Conservation (phyloP, 1,284 basidiomycete genomes). For the Cutaneotrichosporon spelunceum region DNA sequence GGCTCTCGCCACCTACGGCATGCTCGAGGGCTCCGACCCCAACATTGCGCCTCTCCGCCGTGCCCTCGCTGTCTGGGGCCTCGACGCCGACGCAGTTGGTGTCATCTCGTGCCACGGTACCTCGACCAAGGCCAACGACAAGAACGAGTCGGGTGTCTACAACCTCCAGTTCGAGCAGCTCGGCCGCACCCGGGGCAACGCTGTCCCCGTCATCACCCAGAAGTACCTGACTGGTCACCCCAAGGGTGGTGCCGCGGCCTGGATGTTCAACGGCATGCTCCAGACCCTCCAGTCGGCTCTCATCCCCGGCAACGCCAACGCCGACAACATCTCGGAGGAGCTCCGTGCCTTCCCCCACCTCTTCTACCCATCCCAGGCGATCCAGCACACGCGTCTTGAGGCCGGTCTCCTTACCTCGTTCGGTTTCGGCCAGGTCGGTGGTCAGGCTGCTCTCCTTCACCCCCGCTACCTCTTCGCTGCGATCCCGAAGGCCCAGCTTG, state of each 20-base stretch:
- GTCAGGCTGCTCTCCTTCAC: slow-evolving; percentile 81
- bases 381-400: slow-evolving; percentile 87
- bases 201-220: slow-evolving; percentile 93
- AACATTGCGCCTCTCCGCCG: slow-evolving; percentile 85
- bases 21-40: slow-evolving; percentile 85
- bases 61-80: slow-evolving; percentile 92
- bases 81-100: slow-evolving; percentile 83
- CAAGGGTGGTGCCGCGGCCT: slow-evolving; percentile 95
- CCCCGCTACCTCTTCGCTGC: slow-evolving; percentile 87
- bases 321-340: slow-evolving; percentile 90
- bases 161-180: slow-evolving; percentile 87
- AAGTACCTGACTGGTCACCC: slow-evolving; percentile 95
- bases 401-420: slow-evolving; percentile 94
- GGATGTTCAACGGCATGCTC: slow-evolving; percentile 92
- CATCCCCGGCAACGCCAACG: slow-evolving; percentile 95
- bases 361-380: slow-evolving; percentile 95
- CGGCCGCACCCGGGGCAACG: slow-evolving; percentile 85
- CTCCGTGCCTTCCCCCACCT: slow-evolving; percentile 87
- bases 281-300: slow-evolving; percentile 83
- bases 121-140: slow-evolving; percentile 95
- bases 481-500: slow-evolving; percentile 69
- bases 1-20: slow-evolving; percentile 81
- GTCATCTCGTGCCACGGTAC: slow-evolving; percentile 64
- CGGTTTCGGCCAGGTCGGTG: slow-evolving; percentile 99
- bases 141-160: slow-evolving; percentile 97